Base-by-base conservation (phyloP, 75 land plant genomes). In the Pseudotsuga menziesii region DNA sequence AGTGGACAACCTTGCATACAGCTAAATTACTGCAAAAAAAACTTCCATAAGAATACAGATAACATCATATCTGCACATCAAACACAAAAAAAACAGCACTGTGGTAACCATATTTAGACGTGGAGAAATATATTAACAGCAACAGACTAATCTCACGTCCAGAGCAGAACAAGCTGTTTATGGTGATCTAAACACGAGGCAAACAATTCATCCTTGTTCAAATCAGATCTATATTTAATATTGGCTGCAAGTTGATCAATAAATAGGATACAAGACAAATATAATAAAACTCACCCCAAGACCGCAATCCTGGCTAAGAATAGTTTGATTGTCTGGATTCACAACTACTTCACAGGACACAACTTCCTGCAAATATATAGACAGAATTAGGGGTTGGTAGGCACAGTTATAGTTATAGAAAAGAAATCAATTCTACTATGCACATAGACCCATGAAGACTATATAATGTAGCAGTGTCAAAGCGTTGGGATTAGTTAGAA, bases 351-450 rank as follows among this genome's bases (percentile, higher is more conserved):
- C 69, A 64, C 69, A 64, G 35, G 39, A 32, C 19, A 32, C 39
- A 35, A 35, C 69, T 64, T 64, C 29, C 69, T 64, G 69, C 69
- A 64, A 32, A 64, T 64, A 29, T 16, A 64, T 32, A 64, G 15
- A 29, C 69, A 64, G 41, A 19, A 64, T 64, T 36, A 64, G 19
- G 32, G 35, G 32, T 64, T 64, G 6, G 2, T 29, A 64, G 32
- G 6, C 19, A 16, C 14, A 32, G 16, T 32, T 15, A 17, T 36
- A 64, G 20, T 64, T 4, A 2, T 17, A 17, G 5, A 11, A 32
- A 12, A 32, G 35, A 64, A 63, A 61, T 3, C 19, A 23, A 32
- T 64, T 36, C 41, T 64, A 14, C 1, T 4, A 19, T 32, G 39
- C 29, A 19, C 39, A 64, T 16, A 32, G 20, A 64, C 17, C 66